Conservation (phyloP, 192 early-diverging fungal species). For the Podila horticola region DNA sequence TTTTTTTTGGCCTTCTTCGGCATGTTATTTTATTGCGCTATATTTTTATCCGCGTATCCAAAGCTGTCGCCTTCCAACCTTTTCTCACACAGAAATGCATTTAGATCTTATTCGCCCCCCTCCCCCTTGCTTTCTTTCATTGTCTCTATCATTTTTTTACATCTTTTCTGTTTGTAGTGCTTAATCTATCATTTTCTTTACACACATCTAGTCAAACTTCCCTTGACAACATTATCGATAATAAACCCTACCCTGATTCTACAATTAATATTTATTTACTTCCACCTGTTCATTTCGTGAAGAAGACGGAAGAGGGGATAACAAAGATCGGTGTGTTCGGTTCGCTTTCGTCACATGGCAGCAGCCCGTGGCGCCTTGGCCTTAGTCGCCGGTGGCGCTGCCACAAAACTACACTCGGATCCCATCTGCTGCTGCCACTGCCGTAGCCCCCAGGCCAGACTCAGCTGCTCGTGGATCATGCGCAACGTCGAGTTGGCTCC, state of each 20-base stretch:
- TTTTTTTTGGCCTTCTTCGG: not conserved
- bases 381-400: not conserved
- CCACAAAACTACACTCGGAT: conserved; percentile 9
- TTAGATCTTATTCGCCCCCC: not conserved
- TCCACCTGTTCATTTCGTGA: not conserved
- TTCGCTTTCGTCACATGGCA: conserved; percentile 10
- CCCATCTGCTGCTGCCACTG: not conserved
- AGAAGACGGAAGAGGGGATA: not conserved
- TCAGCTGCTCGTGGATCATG: conserved; percentile 23
- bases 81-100: not conserved
- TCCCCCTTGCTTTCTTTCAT: not conserved
- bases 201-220: no score
- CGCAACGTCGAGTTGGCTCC: conserved; percentile 42
- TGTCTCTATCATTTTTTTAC: not conserved
- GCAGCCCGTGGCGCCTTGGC: conserved; percentile 19
- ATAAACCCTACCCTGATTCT: no score
- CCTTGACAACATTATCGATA: no score
- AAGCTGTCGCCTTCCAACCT: not conserved
- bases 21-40: no score
- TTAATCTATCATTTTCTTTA: no score
- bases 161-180: no score
- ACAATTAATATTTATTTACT: not conserved
- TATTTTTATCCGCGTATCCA: no score
- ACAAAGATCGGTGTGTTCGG: not conserved
- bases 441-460: conserved; percentile 24